Evolutionary conservation across 2,329 filamentous ascomycete genomes (phyloP), one percentile per base, ranked within the genome.

Genomic region (Trichoderma asperellum): DNA sequence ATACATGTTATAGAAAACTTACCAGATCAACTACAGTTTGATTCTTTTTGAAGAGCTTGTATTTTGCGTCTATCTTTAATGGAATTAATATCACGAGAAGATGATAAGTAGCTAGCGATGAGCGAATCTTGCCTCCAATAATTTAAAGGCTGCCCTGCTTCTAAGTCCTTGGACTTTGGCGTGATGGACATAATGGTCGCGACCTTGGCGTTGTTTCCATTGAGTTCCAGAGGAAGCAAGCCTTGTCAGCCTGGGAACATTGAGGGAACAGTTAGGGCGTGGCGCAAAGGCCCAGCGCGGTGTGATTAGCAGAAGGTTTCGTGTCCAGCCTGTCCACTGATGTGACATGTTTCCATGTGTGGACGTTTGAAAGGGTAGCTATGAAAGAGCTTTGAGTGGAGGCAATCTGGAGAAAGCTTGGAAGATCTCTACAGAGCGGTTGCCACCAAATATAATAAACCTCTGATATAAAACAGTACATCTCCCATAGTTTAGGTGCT

Each of bases 1-100:
- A 35, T 12, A 16, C 6, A 14, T 59, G 57, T 14, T 8, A 5
- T 4, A 6, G 57, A 7, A 10, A 35, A 78, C 85, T 74, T 84
- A 93, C 93, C 73, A 99, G 83, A 81, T 99, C 96, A 63, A 99
- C 89, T 1, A 99, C 91, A 0, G 93, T 97, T 79, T 96, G 91
- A 0, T 92, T 92, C 6, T 83, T 85, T 71, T 85, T 88, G 80
- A 99, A 97, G 24, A 99, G 80, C 62, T 84, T 88, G 79, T 96
- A 91, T 75, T 92, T 93, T 21, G 89, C 83, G 81, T 98, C 91
- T 80, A 99, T 70, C 69, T 70, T 49, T 34, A 10, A 16, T 14
- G n/a, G 12, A 10, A 32, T 70, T 58, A 70, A 32, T 52, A 60
- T 52, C 21, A 21, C 43, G 21, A 37, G 18, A 34, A 27, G 2